These are phyloP conservation scores for Diaporthe citrichinensis DNA, from an alignment of 2,329 filamentous ascomycete species.

Conservation along the genomic window DNA sequence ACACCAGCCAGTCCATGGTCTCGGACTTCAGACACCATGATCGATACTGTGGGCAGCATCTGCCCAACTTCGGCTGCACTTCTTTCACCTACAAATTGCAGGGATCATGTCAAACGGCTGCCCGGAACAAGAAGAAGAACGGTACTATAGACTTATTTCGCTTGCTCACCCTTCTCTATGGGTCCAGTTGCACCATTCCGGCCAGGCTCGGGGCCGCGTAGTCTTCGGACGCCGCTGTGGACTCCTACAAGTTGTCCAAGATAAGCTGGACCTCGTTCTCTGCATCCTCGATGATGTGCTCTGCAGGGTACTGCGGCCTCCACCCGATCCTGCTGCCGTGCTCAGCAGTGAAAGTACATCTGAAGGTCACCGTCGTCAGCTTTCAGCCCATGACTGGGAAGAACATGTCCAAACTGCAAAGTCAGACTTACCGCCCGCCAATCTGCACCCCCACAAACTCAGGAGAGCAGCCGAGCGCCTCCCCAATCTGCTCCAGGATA, in stretches of 20 bases:
- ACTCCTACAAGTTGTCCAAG: conserved; percentile 29
- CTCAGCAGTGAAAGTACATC: conserved; percentile 59
- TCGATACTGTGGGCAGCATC: background rate
- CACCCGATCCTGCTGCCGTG: conserved; percentile 61
- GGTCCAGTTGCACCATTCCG: background rate
- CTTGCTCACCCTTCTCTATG: background rate
- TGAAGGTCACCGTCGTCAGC: conserved; percentile 42
- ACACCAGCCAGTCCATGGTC: background rate
- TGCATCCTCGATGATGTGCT: conserved; percentile 62
- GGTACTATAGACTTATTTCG: background rate
- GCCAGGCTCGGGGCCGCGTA: background rate
- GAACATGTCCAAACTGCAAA: background rate
- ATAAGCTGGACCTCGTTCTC: conserved; percentile 63
- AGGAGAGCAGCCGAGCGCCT: conserved; percentile 52
- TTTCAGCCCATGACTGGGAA: background rate
- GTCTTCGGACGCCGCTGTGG: background rate
- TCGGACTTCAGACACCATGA: background rate
- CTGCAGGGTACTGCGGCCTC: conserved; percentile 56
- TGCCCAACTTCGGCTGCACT: background rate
- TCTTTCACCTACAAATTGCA: background rate
- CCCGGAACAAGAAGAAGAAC: background rate
- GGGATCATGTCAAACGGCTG: background rate
- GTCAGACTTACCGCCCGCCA: conserved; percentile 57
- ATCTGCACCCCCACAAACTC: conserved; percentile 57
- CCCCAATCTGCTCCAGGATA: conserved; percentile 57